phyloP scores from a whole-genome alignment of 371 early-diverging fungal species.

The Haplosporangium sp. region DNA sequence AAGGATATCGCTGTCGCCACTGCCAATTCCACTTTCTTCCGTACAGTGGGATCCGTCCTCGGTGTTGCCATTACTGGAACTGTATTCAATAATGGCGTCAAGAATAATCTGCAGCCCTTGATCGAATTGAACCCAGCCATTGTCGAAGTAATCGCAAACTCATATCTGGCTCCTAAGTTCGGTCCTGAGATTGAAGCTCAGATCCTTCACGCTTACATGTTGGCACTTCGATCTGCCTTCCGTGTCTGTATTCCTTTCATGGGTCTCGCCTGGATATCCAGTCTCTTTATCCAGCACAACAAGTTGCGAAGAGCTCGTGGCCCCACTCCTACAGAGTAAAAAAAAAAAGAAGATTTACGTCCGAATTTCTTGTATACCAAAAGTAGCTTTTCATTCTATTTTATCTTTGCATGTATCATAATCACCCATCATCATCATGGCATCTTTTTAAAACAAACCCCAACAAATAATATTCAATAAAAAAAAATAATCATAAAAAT shows the following conservation, averaged over 20 bases:
- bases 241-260: constrained; percentile 65
- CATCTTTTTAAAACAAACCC: too few species aligned
- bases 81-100: constrained; percentile 60
- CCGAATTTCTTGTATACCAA: too few species aligned
- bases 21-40: constrained; percentile 63
- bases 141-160: constrained; percentile 13
- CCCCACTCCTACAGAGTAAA: constrained; percentile 28
- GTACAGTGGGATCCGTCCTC: constrained; percentile 74
- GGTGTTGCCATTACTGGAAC: constrained; percentile 72
- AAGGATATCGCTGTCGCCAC: constrained; percentile 77
- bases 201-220: constrained; percentile 67
- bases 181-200: constrained; percentile 43
- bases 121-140: constrained; percentile 10
- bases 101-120: constrained; percentile 27
- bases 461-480: too few species aligned
- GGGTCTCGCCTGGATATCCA: constrained; percentile 62
- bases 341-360: background rate
- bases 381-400: background rate
- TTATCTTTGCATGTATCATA: background rate
- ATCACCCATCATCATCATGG: too few species aligned
- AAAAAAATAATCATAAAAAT: background rate
- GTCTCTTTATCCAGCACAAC: constrained; percentile 58
- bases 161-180: constrained; percentile 23
- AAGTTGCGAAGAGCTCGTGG: constrained; percentile 30
- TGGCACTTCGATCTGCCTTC: constrained; percentile 70